Base-by-base conservation (phyloP, 371 early-diverging fungal genomes). In the Gilbertella persicaria region DNA sequence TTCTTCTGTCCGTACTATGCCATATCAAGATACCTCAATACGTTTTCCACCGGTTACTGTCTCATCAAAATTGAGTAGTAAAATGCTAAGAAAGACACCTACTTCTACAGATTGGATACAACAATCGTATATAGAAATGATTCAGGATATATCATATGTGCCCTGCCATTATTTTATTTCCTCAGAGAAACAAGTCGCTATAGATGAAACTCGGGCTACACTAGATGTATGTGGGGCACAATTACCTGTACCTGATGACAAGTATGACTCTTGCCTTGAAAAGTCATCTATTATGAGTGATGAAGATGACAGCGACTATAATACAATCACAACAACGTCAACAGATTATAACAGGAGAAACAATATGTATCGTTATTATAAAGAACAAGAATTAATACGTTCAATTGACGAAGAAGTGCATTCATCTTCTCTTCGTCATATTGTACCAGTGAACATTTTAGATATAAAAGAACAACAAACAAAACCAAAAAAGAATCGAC, bases 81-180 rank as follows among this genome's bases (percentile, higher is more conserved):
- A 47, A 41, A 19, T 36, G 23, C 21, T 60, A 12, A 60, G 28
- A 20, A 53, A 53, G 24, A 28, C 49, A 20, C 49, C 53, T 9
- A 38, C 19, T 1, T 36, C 53, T 3, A 48, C 42, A 7, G 60
- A 60, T 19, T 60, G 60, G 60, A 36, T 60, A 6, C 49, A 60
- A 1, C 60, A 59, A 47, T 47, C 48, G 2, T 53, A 59, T 24
- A 33, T 59, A 38, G 43, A 59, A 7, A 47, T 59, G 47, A 53
- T 59, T 2, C 48, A 53, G 25, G 60, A 59, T 35, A 38, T 53
- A 0, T 48, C 60, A 7, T 49, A 46, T 29, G 30, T n/a, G 20
- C 41, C 60, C 14, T 37, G 29, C 9, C 41, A 58, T 17, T 44
- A 58, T 3, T 44, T 52, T 16, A 45, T 47, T 26, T 33, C 35